These are phyloP conservation scores for Cryphonectria nitschkei DNA, from an alignment of 2,329 filamentous ascomycete species.

Conservation along the genomic window DNA sequence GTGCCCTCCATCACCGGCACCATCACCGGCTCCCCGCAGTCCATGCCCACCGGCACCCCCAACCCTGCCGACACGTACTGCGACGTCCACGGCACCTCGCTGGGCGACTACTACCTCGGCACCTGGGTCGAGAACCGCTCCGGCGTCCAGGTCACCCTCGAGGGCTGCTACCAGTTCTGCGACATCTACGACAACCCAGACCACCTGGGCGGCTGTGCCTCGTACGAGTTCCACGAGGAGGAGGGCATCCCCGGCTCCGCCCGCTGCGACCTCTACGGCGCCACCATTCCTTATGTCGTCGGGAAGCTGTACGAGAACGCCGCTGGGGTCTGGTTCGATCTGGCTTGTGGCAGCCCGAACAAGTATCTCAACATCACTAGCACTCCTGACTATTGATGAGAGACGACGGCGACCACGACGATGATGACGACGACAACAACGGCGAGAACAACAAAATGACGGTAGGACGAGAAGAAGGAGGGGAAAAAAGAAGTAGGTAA, in stretches of 20 bases:
- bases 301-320: conserved; percentile 36
- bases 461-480: background rate
- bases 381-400: background rate
- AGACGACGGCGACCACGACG: too few relatives aligned
- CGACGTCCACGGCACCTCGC: conserved; percentile 43
- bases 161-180: conserved; percentile 49
- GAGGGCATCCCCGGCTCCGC: conserved; percentile 36
- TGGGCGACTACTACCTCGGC: conserved; percentile 44
- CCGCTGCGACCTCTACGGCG: conserved; percentile 43
- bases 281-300: conserved; percentile 38
- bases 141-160: conserved; percentile 41
- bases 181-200: conserved; percentile 38
- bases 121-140: conserved; percentile 43
- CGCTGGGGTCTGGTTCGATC: conserved; percentile 42
- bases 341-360: conserved; percentile 43
- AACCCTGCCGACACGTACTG: conserved; percentile 40
- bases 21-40: conserved; percentile 38
- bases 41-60: conserved; percentile 38
- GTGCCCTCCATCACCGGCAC: conserved; percentile 29
- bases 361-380: background rate
- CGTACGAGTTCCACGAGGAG: conserved; percentile 42
- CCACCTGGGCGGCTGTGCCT: conserved; percentile 39
- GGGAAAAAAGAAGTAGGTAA: background rate
- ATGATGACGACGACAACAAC: too few relatives aligned
- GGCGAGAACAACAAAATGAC: too few relatives aligned